phyloP scores from a whole-genome alignment of 1,284 basidiomycete species.

The Sanghuangporus baumii region DNA sequence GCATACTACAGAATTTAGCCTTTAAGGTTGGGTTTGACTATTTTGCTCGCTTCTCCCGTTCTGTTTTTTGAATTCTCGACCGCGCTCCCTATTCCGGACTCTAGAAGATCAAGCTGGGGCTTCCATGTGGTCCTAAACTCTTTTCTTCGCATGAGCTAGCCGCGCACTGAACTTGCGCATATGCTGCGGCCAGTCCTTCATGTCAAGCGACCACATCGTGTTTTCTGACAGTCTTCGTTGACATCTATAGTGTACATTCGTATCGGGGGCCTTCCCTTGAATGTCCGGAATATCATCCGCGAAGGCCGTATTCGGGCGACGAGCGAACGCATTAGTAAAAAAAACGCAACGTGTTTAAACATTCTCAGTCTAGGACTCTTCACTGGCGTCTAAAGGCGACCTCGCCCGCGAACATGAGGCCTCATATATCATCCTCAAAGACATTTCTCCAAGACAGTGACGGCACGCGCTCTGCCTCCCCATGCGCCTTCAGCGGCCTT shows the following conservation, averaged over 20 bases:
- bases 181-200: not conserved
- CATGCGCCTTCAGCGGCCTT: not conserved
- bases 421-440: conserved; percentile 1
- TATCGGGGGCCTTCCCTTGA: not conserved
- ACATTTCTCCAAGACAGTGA: not conserved
- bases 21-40: not conserved
- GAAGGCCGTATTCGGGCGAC: not conserved
- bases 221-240: conserved; percentile 1
- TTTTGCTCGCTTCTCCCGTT: not conserved
- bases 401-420: not conserved
- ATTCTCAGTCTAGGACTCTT: not conserved
- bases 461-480: not conserved
- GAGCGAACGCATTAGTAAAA: not conserved
- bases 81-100: not conserved
- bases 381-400: not conserved
- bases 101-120: not conserved
- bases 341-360: not conserved
- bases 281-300: not conserved
- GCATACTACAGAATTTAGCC: not conserved
- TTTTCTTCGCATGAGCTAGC: not conserved
- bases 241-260: not conserved
- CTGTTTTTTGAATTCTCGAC: not conserved
- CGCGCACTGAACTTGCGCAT: not conserved
- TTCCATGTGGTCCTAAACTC: not conserved
- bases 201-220: not conserved